These are phyloP conservation scores for Arachis stenosperma DNA, from an alignment of 306 rosid species.

Conservation along the genomic window DNA sequence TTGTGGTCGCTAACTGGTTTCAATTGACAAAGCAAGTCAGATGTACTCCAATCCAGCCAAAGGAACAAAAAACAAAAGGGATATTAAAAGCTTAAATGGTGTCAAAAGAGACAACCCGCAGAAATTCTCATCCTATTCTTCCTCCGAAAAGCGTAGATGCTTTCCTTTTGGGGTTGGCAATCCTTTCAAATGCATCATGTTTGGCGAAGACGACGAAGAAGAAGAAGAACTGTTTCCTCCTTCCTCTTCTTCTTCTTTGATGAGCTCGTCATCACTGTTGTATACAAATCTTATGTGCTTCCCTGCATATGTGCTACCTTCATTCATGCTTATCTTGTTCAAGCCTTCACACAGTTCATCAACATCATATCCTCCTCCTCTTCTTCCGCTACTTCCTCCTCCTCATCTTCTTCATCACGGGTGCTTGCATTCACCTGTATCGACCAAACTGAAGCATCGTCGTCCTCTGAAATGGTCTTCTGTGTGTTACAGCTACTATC, in stretches of 20 bases:
- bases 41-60: too few relatives aligned
- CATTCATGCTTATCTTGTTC: conserved; percentile 65
- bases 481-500: conserved; percentile 32
- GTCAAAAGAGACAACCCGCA: conserved; percentile 39
- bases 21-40: background rate
- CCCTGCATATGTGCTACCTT: conserved; percentile 59
- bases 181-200: conserved; percentile 63
- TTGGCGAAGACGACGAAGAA: conserved; percentile 37
- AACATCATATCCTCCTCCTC: conserved; percentile 50
- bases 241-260: conserved; percentile 51
- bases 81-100: background rate
- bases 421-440: conserved; percentile 82
- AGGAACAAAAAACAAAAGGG: too few relatives aligned
- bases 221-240: too few relatives aligned
- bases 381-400: conserved; percentile 49
- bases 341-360: conserved; percentile 76
- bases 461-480: conserved; percentile 61
- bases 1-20: background rate
- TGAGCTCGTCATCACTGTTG: conserved; percentile 79
- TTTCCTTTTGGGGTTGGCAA: conserved; percentile 88
- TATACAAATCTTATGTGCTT: conserved; percentile 82
- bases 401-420: conserved; percentile 62
- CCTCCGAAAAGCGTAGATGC: conserved; percentile 73
- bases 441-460: conserved; percentile 83
- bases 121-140: conserved; percentile 17